These are phyloP conservation scores for Madurella fahalii DNA, from an alignment of 2,329 filamentous ascomycete species.

Conservation along the genomic window DNA sequence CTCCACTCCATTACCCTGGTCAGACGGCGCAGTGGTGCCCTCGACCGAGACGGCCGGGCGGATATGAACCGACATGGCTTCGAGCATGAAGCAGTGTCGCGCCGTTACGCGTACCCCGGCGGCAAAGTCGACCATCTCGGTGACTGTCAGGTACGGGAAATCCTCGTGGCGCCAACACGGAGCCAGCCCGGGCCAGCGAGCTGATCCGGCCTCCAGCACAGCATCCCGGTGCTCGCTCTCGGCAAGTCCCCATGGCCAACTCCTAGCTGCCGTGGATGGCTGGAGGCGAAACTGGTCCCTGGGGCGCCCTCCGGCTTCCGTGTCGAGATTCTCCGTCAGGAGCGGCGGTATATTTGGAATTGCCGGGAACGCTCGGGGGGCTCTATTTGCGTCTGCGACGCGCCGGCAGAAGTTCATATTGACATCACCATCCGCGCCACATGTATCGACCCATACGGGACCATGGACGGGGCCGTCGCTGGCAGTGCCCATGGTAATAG, in stretches of 20 bases:
- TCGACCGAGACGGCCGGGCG: conserved; percentile 37
- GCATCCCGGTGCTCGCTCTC: background rate
- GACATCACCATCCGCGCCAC: conserved; percentile 40
- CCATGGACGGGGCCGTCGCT: conserved; percentile 36
- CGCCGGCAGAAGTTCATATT: conserved; percentile 43
- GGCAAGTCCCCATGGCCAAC: conserved; percentile 12
- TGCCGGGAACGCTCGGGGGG: background rate
- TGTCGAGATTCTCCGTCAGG: background rate
- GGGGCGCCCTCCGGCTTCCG: background rate
- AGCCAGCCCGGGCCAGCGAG: conserved; percentile 28
- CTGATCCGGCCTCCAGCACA: background rate
- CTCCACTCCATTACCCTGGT: conserved; percentile 10
- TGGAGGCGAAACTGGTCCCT: background rate
- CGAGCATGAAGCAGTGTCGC: conserved; percentile 45
- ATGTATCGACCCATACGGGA: conserved; percentile 47
- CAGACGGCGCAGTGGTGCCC: conserved; percentile 11
- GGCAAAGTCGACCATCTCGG: conserved; percentile 40
- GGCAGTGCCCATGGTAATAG: conserved; percentile 6
- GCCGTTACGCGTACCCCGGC: conserved; percentile 45
- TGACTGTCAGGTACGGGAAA: conserved; percentile 48
- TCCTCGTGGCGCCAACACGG: conserved; percentile 54
- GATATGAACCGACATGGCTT: conserved; percentile 43
- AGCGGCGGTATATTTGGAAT: background rate
- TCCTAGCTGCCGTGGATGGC: background rate
- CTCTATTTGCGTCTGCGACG: conserved; percentile 5